Evolutionary conservation across 805 yeast genomes (phyloP).

Genomic region (Scheffersomyces ergatensis): DNA sequence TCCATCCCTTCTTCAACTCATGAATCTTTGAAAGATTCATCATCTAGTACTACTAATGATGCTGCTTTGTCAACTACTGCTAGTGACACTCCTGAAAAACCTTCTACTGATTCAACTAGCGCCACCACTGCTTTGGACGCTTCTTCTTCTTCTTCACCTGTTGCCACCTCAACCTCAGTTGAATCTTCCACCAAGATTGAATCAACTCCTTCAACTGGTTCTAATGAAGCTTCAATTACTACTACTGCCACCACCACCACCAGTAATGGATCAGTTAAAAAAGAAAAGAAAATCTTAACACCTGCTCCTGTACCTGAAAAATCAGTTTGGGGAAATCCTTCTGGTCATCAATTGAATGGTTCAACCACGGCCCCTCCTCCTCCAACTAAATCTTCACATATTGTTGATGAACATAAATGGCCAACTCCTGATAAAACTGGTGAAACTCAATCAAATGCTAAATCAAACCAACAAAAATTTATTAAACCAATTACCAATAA

Average conservation of each 20-base stretch:
- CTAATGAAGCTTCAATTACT: constrained; percentile 8
- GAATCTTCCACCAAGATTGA: constrained; percentile 1
- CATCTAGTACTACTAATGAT: constrained; percentile 6
- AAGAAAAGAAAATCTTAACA: constrained; percentile 34
- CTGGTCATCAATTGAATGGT: constrained; percentile 8
- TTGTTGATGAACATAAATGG: constrained; percentile 43
- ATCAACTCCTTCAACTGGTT: constrained; percentile 3
- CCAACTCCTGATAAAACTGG: constrained; percentile 38
- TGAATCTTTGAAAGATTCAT: too few relatives aligned
- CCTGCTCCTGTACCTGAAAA: constrained; percentile 47
- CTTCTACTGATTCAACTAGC: constrained; percentile 4
- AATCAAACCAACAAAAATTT: constrained; percentile 27
- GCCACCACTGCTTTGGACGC: too few relatives aligned
- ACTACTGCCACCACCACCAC: constrained; percentile 1
- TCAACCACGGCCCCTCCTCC: constrained; percentile 4
- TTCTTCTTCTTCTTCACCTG: neutral
- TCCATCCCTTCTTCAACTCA: constrained; percentile 5
- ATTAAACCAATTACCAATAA: constrained; percentile 41
- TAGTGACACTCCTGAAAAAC: constrained; percentile 5
- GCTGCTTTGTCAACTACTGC: constrained; percentile 6
- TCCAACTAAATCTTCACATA: constrained; percentile 5
- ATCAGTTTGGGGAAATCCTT: constrained; percentile 39
- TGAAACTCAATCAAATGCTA: constrained; percentile 10
- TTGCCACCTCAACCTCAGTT: too few relatives aligned
- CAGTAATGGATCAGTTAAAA: constrained; percentile 9